Percentiles rank a stretch among this genome's conserved stretches.
Evolutionary conservation across 345 rosid genomes (phyloP).

Genomic region (Iberis pinnata): DNA sequence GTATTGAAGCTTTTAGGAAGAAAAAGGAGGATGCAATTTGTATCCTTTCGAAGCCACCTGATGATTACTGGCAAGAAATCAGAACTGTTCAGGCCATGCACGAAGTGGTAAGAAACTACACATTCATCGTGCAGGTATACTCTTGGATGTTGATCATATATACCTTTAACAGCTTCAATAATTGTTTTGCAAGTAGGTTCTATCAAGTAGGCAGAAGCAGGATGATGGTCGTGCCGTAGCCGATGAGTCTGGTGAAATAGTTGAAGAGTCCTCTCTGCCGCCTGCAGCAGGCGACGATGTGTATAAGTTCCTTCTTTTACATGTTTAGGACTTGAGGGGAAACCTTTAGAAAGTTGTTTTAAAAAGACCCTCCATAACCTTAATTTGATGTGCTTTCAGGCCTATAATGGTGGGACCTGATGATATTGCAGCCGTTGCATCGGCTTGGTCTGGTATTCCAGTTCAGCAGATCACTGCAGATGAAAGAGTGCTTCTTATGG

Average conservation of each 20-base stretch:
- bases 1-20: constrained; percentile 68
- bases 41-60: constrained; percentile 77
- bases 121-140: neutral
- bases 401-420: constrained; percentile 70
- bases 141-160: constrained; percentile 1
- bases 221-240: constrained; percentile 36
- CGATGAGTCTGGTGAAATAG: constrained; percentile 41
- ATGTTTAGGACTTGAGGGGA: constrained; percentile 1
- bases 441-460: constrained; percentile 96
- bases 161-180: constrained; percentile 7
- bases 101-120: constrained; percentile 58
- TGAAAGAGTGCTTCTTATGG: constrained; percentile 66
- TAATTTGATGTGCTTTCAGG: constrained; percentile 42
- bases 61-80: constrained; percentile 97
- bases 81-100: constrained; percentile 95
- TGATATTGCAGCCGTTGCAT: constrained; percentile 91
- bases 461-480: constrained; percentile 94
- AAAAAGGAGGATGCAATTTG: constrained; percentile 68
- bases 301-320: constrained; percentile 40
- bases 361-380: constrained; percentile 9
- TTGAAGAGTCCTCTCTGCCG: constrained; percentile 45
- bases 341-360: neutral
- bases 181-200: constrained; percentile 42
- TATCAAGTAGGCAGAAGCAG: constrained; percentile 45
- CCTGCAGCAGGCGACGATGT: constrained; percentile 45